A percentile compares a stretch with the other conserved stretches of the same genome.
Conservation (phyloP, 352 stramenopile species). For the Phytophthora agathidicida region DNA sequence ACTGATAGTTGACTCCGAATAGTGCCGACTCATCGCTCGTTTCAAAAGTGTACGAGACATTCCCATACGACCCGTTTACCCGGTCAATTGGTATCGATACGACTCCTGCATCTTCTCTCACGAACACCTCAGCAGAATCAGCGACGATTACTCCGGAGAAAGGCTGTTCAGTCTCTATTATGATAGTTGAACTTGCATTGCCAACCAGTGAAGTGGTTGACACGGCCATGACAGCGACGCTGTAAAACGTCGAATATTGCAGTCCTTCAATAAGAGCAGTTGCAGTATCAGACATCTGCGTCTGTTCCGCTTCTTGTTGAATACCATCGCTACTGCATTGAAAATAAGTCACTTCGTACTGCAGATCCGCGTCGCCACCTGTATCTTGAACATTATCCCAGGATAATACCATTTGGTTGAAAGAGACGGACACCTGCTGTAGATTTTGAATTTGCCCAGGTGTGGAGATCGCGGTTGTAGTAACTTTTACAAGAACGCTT, state of each 20-base stretch:
- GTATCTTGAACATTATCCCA: conserved; percentile 50
- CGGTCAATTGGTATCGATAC: conserved; percentile 46
- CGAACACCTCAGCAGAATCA: conserved; percentile 7
- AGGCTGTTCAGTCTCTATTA: conserved; percentile 45
- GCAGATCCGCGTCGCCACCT: conserved; percentile 46
- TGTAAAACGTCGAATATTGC: conserved; percentile 46
- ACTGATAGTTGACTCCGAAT: conserved; percentile 42
- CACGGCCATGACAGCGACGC: conserved; percentile 28
- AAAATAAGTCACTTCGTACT: conserved; percentile 56
- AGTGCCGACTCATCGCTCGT: conserved; percentile 41
- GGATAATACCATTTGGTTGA: conserved; percentile 40
- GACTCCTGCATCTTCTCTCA: conserved; percentile 35
- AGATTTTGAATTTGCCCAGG: conserved; percentile 42
- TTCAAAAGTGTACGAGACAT: conserved; percentile 41
- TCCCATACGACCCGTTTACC: conserved; percentile 59
- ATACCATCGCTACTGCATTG: conserved; percentile 27
- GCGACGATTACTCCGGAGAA: conserved; percentile 39
- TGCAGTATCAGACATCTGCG: conserved; percentile 9
- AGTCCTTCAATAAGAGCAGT: conserved; percentile 26
- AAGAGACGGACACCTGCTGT: conserved; percentile 27
- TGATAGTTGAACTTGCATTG: conserved; percentile 6
- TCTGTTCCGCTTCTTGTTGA: conserved; percentile 2
- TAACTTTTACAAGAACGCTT: conserved; percentile 26
- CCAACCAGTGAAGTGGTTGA: conserved; percentile 48
- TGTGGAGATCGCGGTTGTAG: conserved; percentile 39